Conservation (phyloP, 371 early-diverging fungal genomes). For the Mucor piriformis region DNA sequence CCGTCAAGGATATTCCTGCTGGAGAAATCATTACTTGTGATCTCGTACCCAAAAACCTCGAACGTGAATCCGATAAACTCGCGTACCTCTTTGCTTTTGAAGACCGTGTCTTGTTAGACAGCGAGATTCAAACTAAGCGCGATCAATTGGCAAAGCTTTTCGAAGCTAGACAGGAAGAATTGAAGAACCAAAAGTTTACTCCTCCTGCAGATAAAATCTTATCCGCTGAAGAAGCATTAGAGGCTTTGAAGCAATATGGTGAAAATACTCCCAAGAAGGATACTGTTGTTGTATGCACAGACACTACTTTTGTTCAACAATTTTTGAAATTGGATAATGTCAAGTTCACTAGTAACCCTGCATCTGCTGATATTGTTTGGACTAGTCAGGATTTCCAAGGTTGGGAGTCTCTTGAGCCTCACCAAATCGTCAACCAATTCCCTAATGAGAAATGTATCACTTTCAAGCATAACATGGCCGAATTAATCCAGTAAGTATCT, state of each 20-base stretch:
- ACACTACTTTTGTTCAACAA: slow-evolving; percentile 53
- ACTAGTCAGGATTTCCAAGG: slow-evolving; percentile 52
- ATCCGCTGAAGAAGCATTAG: slow-evolving; percentile 5
- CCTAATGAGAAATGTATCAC: slow-evolving; percentile 59
- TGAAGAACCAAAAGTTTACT: background rate
- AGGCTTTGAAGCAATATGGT: slow-evolving; percentile 22
- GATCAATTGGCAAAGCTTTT: slow-evolving; percentile 36
- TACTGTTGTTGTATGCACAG: slow-evolving; percentile 15
- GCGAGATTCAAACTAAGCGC: slow-evolving; percentile 20
- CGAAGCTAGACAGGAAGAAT: slow-evolving; percentile 16
- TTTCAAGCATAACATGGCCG: slow-evolving; percentile 52
- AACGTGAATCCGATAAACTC: slow-evolving; percentile 41
- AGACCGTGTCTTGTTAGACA: slow-evolving; percentile 36
- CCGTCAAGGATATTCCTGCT: slow-evolving; percentile 54
- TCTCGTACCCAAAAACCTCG: slow-evolving; percentile 48
- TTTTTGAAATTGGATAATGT: slow-evolving; percentile 53
- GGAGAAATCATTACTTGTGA: slow-evolving; percentile 57
- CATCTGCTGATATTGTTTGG: slow-evolving; percentile 60
- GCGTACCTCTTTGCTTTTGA: slow-evolving; percentile 58
- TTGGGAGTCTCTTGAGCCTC: slow-evolving; percentile 50
- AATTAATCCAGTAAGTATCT: slow-evolving; percentile 47
- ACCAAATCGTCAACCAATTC: slow-evolving; percentile 57
- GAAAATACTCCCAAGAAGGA: slow-evolving; percentile 16
- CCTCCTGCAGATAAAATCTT: slow-evolving; percentile 5
- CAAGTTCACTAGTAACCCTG: slow-evolving; percentile 44